Percentiles rank a stretch among this genome's conserved stretches.
These are phyloP conservation scores for Ustilago loliicola DNA, from an alignment of 1,284 basidiomycete species.

Conservation along the genomic window DNA sequence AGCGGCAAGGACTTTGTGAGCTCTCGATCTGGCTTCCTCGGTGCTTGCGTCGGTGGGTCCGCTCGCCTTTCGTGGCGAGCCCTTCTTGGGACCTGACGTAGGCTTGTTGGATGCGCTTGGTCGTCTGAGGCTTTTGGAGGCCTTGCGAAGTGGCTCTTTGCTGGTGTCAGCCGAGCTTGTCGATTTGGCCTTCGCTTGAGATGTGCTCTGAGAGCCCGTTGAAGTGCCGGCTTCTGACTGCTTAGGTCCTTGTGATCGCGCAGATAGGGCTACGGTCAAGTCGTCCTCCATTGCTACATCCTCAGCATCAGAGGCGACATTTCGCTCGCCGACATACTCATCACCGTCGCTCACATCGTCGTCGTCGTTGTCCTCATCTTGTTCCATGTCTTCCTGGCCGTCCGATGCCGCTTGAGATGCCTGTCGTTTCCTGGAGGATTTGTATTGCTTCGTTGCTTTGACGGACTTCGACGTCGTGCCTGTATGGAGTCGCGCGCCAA, in stretches of 20 bases:
- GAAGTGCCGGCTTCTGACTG: background rate
- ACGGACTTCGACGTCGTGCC: slow-evolving; percentile 13
- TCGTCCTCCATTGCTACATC: slow-evolving; percentile 21
- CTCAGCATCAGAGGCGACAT: slow-evolving; percentile 27
- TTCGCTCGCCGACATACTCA: slow-evolving; percentile 25
- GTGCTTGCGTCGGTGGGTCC: slow-evolving; percentile 45
- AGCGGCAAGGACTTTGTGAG: slow-evolving; percentile 35
- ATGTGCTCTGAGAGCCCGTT: background rate
- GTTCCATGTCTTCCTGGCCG: slow-evolving; percentile 14
- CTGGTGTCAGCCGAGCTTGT: slow-evolving; percentile 1
- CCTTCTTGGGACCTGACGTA: slow-evolving; percentile 20
- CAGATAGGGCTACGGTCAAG: background rate
- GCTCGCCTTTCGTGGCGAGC: slow-evolving; percentile 18
- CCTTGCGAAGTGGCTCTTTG: background rate
- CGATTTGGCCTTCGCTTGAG: background rate
- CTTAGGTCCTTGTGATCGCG: slow-evolving; percentile 9
- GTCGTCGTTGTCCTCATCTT: slow-evolving; percentile 17
- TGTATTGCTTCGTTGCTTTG: slow-evolving; percentile 29
- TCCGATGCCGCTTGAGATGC: slow-evolving; percentile 4
- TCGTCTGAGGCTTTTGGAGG: slow-evolving; percentile 20
- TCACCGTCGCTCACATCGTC: slow-evolving; percentile 30
- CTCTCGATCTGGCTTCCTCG: slow-evolving; percentile 38
- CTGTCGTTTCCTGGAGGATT: slow-evolving; percentile 24
- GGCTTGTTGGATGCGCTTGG: slow-evolving; percentile 29
- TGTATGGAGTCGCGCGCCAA: background rate